Evolutionary conservation across 192 early-diverging fungal species (phyloP).

Genomic region (Cetraspora pellucida): DNA sequence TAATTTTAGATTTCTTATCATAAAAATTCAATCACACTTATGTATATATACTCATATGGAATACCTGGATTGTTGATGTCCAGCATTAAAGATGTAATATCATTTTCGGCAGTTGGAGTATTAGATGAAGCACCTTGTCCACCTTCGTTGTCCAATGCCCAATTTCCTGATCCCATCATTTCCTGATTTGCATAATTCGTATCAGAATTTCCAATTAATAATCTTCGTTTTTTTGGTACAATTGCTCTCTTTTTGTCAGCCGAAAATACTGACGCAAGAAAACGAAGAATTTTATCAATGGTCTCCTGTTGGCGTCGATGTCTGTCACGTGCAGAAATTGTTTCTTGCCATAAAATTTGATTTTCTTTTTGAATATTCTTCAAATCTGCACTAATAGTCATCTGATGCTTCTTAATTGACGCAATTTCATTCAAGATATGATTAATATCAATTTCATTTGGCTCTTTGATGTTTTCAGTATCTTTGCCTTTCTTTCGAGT

Average conservation of each 20-base stretch:
- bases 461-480: conserved; percentile 45
- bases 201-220: conserved; percentile 20
- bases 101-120: background rate
- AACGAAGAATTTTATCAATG: conserved; percentile 92
- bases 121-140: background rate
- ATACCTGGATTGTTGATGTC: conserved; percentile 25
- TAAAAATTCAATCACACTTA: background rate
- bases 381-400: conserved; percentile 84
- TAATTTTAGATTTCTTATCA: background rate
- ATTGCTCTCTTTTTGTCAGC: conserved; percentile 53
- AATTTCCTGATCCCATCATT: background rate
- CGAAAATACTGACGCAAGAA: conserved; percentile 86
- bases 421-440: conserved; percentile 76
- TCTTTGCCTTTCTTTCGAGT: conserved; percentile 77
- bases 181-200: conserved; percentile 3
- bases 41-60: too few relatives aligned
- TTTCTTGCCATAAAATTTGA: conserved; percentile 87
- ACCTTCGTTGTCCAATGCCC: background rate
- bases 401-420: conserved; percentile 87
- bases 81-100: background rate
- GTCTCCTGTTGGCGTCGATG: conserved; percentile 87
- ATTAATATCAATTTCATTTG: conserved; percentile 52
- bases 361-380: conserved; percentile 87
- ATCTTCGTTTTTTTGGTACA: conserved; percentile 50
- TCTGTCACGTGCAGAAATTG: conserved; percentile 68